Base-by-base conservation (phyloP, 1,284 basidiomycete species). In the Veloporphyrellus conicus region DNA sequence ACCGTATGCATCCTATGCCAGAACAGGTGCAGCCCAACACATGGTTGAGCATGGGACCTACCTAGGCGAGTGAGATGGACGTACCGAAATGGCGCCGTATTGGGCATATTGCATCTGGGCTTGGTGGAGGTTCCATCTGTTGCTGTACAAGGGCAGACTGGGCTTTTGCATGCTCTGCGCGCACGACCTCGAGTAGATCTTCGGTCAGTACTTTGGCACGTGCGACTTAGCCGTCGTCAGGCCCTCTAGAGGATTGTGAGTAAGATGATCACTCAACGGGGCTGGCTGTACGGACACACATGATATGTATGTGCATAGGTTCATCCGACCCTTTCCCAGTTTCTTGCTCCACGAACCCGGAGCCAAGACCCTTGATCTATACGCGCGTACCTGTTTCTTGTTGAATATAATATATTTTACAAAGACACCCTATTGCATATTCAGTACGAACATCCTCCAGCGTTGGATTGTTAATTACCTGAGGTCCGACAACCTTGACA, bases 351-450 rank as follows among this genome's bases (percentile, higher is more conserved):
- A 95, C 83, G 66, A 96, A 99, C 0, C 95, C 96, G 16, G 92
- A 95, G 0, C 96, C 96, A 15, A 85, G 58, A 11, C 95, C 95
- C 68, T 98, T 98, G 65, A 99, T 97, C 68, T 99, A 95, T n/a
- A 98, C 95, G 53, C 95, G 81, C 14, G 93, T 95, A 31, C 87
- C 86, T 0, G 95, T 99, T 71, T 99, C 95, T 61, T 85, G 82
- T 71, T 99, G 95, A 55, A 99, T 99, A 65, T 93, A 94, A 72
- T 99, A 99, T 56, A 99, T 95, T n/a, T n/a, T n/a, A n/a, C n/a
- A n/a, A n/a, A n/a, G n/a, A n/a, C n/a, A n/a, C n/a, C n/a, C n/a
- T n/a, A n/a, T n/a, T n/a, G n/a, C n/a, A n/a, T n/a, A n/a, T n/a
- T n/a, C n/a, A n/a, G n/a, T n/a, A 65, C 98, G 99, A 64, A 93